A percentile compares a stretch with the other conserved stretches of the same genome.
Conservation (phyloP, 768 basidiomycete species). For the Rubroboletus pulcherrimus region DNA sequence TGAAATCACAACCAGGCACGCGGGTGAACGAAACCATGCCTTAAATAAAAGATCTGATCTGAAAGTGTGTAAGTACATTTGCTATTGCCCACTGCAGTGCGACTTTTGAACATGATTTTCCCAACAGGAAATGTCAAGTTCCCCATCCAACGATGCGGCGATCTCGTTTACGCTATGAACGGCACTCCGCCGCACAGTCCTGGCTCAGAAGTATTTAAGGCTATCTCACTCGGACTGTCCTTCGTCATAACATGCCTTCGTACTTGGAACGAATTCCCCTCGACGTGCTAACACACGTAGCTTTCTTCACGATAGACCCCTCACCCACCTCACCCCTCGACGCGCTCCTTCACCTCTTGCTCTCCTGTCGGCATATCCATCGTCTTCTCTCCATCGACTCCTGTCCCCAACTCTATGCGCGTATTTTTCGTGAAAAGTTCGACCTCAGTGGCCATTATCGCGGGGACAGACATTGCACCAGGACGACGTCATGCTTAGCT, state of each 20-base stretch:
- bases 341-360: slow-evolving; percentile 41
- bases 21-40: slow-evolving; percentile 25
- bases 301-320: slow-evolving; percentile 41
- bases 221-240: slow-evolving; percentile 5
- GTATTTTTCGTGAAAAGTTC: slow-evolving; percentile 50
- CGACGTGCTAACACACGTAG: slow-evolving; percentile 57
- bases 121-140: slow-evolving; percentile 33
- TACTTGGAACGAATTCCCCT: slow-evolving; percentile 47
- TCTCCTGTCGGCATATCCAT: slow-evolving; percentile 44
- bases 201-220: slow-evolving; percentile 26
- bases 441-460: slow-evolving; percentile 33
- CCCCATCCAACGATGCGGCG: slow-evolving; percentile 31
- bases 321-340: slow-evolving; percentile 38
- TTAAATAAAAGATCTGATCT: slow-evolving; percentile 36
- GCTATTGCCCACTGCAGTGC: slow-evolving; percentile 29
- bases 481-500: slow-evolving; percentile 39
- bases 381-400: slow-evolving; percentile 38
- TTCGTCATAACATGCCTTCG: slow-evolving; percentile 39
- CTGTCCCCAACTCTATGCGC: slow-evolving; percentile 55
- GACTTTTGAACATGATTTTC: slow-evolving; percentile 32
- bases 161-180: slow-evolving; percentile 32
- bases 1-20: slow-evolving; percentile 35
- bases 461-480: slow-evolving; percentile 31
- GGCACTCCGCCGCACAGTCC: slow-evolving; percentile 30
- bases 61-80: slow-evolving; percentile 28